Percentiles rank a stretch among this genome's conserved stretches.
Conservation (phyloP, 116 monocot genomes). For the Papilionanthe hybrid region DNA sequence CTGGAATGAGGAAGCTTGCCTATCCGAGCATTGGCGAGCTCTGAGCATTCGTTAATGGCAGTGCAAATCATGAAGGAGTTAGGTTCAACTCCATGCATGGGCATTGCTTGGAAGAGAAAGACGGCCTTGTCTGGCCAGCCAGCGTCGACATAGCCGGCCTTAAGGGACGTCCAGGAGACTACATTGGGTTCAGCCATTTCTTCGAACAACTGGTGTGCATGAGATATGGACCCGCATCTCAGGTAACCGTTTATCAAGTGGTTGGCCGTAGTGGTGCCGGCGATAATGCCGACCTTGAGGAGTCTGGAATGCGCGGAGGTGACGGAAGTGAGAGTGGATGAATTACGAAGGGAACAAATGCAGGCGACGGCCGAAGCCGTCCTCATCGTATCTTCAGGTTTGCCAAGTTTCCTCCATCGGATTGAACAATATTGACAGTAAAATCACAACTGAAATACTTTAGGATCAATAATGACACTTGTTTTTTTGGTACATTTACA, state of each 20-base stretch:
- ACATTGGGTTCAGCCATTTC: slow-evolving; percentile 46
- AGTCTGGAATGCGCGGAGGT: slow-evolving; percentile 35
- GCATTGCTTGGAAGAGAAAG: slow-evolving; percentile 26
- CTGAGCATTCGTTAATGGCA: slow-evolving; percentile 46
- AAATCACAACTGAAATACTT: too few species aligned
- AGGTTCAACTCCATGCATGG: slow-evolving; percentile 15
- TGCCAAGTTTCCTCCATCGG: not conserved
- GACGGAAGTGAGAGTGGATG: slow-evolving; percentile 15
- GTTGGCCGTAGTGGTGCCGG: slow-evolving; percentile 21
- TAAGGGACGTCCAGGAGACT: slow-evolving; percentile 66
- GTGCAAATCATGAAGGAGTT: slow-evolving; percentile 53
- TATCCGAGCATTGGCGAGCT: slow-evolving; percentile 22
- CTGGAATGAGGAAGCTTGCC: slow-evolving; percentile 50
- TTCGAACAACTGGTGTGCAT: slow-evolving; percentile 42
- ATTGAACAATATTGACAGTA: not conserved
- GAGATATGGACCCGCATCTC: not conserved
- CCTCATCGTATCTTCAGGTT: not conserved
- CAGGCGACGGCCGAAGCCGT: not conserved
- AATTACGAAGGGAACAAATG: slow-evolving; percentile 16
- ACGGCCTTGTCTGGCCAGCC: slow-evolving; percentile 18
- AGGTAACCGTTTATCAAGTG: slow-evolving; percentile 55
- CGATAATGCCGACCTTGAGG: slow-evolving; percentile 31
- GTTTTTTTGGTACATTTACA: not conserved
- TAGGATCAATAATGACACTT: too few species aligned
- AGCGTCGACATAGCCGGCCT: slow-evolving; percentile 30